phyloP scores from a whole-genome alignment of 2,329 filamentous ascomycete genomes.

The Fusarium goolgardi region DNA sequence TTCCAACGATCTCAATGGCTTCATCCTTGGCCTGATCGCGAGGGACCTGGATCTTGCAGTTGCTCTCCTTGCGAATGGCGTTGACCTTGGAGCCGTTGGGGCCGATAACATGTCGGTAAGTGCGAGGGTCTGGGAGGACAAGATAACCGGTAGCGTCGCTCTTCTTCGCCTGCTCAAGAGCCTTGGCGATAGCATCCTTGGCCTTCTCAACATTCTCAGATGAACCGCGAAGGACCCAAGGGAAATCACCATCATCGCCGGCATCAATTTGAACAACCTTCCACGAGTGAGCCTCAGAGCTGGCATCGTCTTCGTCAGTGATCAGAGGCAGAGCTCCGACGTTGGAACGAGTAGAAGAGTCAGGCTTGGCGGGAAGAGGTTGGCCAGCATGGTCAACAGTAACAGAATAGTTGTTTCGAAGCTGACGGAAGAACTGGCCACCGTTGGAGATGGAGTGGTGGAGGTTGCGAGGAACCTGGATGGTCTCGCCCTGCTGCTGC shows the following conservation, averaged over 20 bases:
- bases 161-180: conserved; percentile 77
- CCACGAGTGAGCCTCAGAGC: conserved; percentile 82
- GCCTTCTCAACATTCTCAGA: conserved; percentile 85
- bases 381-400: conserved; percentile 92
- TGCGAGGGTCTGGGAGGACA: conserved; percentile 86
- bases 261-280: conserved; percentile 75
- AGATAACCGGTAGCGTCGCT: conserved; percentile 85
- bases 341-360: conserved; percentile 65
- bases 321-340: conserved; percentile 84
- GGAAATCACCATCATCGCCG: conserved; percentile 77
- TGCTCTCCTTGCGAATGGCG: conserved; percentile 88
- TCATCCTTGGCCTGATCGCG: conserved; percentile 79
- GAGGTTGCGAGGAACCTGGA: conserved; percentile 83
- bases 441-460: conserved; percentile 90
- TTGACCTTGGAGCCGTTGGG: conserved; percentile 92
- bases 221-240: conserved; percentile 88
- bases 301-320: conserved; percentile 80
- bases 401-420: conserved; percentile 87
- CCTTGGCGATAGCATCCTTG: conserved; percentile 76
- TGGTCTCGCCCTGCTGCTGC: conserved; percentile 86
- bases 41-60: conserved; percentile 93
- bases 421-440: conserved; percentile 91
- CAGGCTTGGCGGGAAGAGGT: conserved; percentile 76
- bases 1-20: conserved; percentile 90
- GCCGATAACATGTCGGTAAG: conserved; percentile 91